phyloP scores from a whole-genome alignment of 768 basidiomycete species.

The Polyporus arcularius region DNA sequence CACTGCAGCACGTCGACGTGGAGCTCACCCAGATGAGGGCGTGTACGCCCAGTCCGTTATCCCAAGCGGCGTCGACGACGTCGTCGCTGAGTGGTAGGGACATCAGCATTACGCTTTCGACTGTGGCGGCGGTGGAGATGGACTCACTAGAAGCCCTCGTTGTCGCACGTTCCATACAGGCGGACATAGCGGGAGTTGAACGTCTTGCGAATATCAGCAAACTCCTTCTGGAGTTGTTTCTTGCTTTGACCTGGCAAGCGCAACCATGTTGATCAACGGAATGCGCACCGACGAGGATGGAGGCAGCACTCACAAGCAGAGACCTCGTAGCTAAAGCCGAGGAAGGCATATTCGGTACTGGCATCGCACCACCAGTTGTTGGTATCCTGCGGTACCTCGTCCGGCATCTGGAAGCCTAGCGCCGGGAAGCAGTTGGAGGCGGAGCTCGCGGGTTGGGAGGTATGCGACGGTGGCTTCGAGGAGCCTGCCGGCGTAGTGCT shows the following conservation, averaged over 20 bases:
- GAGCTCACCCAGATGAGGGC: conserved; percentile 67
- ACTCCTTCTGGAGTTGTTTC: conserved; percentile 51
- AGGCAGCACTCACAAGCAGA: conserved; percentile 50
- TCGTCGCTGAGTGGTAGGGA: conserved; percentile 43
- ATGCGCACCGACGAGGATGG: neutral
- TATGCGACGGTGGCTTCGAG: no score
- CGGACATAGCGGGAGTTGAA: conserved; percentile 70
- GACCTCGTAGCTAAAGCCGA: conserved; percentile 79
- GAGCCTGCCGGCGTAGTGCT: no score
- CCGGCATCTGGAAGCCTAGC: conserved; percentile 57
- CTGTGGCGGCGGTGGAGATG: neutral
- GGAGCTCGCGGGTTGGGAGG: conserved; percentile 21
- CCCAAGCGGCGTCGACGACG: conserved; percentile 69
- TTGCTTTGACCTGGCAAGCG: conserved; percentile 55
- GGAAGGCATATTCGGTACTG: conserved; percentile 69
- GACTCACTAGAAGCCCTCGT: conserved; percentile 40
- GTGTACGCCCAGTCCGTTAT: conserved; percentile 61
- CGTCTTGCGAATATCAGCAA: conserved; percentile 55
- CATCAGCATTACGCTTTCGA: neutral
- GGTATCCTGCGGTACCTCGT: conserved; percentile 38
- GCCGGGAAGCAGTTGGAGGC: conserved; percentile 15
- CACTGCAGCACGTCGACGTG: neutral
- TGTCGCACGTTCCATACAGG: conserved; percentile 44
- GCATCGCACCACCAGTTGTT: conserved; percentile 55
- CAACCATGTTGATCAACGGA: neutral